Evolutionary conservation across 139 green algal genomes (phyloP), one percentile per base, ranked within the genome.

Genomic region (Tetradesmus lagerheimii): DNA sequence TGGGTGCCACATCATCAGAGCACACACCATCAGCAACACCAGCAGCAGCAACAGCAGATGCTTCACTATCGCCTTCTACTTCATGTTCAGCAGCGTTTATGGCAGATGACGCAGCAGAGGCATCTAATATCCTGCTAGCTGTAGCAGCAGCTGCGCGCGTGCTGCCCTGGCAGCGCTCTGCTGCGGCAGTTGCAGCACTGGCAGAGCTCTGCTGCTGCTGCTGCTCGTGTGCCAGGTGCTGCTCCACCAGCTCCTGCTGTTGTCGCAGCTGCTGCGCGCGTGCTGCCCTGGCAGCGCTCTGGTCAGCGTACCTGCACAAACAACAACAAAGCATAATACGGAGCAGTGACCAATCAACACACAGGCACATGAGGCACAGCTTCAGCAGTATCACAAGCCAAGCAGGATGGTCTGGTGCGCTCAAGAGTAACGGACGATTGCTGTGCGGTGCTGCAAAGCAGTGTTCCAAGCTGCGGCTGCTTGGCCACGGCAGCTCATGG

Each of bases 171-270:
- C 38, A 62, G 6, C 31, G 43, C 14, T 38, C 53, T 47, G 80
- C 50, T 76, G 53, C 53, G 78, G 45, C 80, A 75, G 80, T 53
- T 78, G 53, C 53, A 78, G 81, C 64, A 50, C 31, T 50, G 20
- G 11, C 66, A 38, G 66, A 50, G 14, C 14, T 31, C 57, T 78
- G 35, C 76, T 76, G 39, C 76, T 90, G 53, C 78, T 90, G 78
- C 77, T 90, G 77, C 77, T 86, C 31, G 37, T 81, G 53, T 8
- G 25, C 39, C 57, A 85, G 85, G 31, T 71, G 86, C 86, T 79
- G 76, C 86, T 79, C 11, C 37, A 57, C 41, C 1, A 27, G 45
- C 37, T 86, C 27, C 50, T 81, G 27, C 37, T 90, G 50, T 34
- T 90, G 76, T 50, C 37, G 47, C 25, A 80, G 47, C 75, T 80